Evolutionary conservation across 2,329 filamentous ascomycete genomes (phyloP).

Genomic region (Trichoderma arundinaceum): DNA sequence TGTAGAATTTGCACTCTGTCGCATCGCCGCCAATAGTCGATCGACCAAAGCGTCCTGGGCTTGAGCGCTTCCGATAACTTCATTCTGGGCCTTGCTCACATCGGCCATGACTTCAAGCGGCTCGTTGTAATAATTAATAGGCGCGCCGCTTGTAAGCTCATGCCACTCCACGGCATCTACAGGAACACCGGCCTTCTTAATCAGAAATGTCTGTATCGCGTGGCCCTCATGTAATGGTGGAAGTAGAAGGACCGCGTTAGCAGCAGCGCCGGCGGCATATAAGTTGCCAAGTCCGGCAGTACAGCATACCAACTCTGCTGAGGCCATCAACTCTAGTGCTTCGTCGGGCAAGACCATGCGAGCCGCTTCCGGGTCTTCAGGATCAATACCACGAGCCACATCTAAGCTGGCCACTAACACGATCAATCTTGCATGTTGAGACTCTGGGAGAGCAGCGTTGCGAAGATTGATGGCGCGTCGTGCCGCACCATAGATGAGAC

Average conservation of each 20-base stretch:
- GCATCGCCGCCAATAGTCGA: conserved; percentile 13
- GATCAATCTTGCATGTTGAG: conserved; percentile 12
- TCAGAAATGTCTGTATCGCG: neutral
- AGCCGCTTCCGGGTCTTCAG: conserved; percentile 6
- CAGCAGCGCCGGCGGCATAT: conserved; percentile 14
- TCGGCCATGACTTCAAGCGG: neutral
- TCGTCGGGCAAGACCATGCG: conserved; percentile 18
- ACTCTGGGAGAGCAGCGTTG: conserved; percentile 12
- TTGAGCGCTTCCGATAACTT: neutral
- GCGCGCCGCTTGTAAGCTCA: neutral
- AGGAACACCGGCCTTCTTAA: neutral
- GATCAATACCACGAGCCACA: conserved; percentile 9
- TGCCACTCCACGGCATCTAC: conserved; percentile 23
- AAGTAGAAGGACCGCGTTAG: neutral
- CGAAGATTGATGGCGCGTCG: conserved; percentile 5
- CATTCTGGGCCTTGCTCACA: conserved; percentile 13
- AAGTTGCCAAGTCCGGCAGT: conserved; percentile 24
- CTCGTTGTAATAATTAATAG: neutral
- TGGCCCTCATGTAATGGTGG: conserved; percentile 12
- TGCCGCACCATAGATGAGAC: conserved; percentile 2
- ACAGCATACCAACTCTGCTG: conserved; percentile 3
- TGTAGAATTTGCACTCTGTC: neutral
- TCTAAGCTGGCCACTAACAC: conserved; percentile 18
- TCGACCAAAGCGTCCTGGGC: neutral
- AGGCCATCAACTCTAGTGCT: conserved; percentile 10